A percentile compares a stretch with the other conserved stretches of the same genome.
Evolutionary conservation across 179 eudicot species (phyloP).

Genomic region (Amaranthus tricolor): DNA sequence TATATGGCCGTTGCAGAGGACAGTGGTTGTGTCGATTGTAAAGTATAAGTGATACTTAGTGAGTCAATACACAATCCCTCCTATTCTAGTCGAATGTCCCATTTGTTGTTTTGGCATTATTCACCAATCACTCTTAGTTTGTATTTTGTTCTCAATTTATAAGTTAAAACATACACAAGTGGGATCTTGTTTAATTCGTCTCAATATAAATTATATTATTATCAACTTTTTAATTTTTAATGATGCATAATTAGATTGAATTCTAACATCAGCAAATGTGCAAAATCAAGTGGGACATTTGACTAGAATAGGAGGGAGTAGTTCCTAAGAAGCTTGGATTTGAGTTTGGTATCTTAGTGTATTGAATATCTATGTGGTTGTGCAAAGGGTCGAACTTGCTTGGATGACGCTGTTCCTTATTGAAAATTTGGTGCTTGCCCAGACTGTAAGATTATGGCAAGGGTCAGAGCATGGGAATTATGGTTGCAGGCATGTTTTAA

Average conservation of each 20-base stretch:
- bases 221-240: too few species aligned
- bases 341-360: not conserved
- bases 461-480: conserved; percentile 70
- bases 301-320: too few species aligned
- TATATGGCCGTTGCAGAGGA: not conserved
- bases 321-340: not conserved
- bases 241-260: too few species aligned
- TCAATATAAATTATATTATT: too few species aligned
- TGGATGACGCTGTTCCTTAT: not conserved
- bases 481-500: conserved; percentile 69
- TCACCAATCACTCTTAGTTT: too few species aligned
- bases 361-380: not conserved
- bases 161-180: too few species aligned
- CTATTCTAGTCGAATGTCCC: too few species aligned
- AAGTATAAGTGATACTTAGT: not conserved
- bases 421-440: conserved; percentile 17
- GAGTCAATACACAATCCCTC: not conserved
- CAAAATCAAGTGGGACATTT: too few species aligned
- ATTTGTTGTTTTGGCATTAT: too few species aligned
- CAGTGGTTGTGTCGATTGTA: not conserved
- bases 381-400: not conserved
- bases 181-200: too few species aligned
- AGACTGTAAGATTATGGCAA: conserved; percentile 91
- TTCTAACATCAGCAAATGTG: too few species aligned
- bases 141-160: too few species aligned